Evolutionary conservation across 768 basidiomycete genomes (phyloP).

Genomic region (Kwoniella dendrophila): DNA sequence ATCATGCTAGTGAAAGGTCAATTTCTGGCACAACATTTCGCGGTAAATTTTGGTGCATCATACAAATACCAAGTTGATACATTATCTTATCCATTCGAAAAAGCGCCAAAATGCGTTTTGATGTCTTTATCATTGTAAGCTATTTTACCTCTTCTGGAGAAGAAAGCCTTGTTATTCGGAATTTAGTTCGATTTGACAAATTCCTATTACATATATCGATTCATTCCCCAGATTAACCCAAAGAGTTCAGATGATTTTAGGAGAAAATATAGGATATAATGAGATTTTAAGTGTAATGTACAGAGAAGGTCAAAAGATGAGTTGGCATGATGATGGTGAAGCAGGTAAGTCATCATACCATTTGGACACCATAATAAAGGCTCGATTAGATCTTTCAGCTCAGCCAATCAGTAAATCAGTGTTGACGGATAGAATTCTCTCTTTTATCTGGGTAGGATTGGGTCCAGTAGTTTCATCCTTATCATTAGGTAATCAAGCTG

Average conservation of each 20-base stretch:
- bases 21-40: slow-evolving; percentile 47
- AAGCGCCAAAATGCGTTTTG: slow-evolving; percentile 29
- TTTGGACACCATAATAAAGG: neutral
- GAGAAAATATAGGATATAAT: slow-evolving; percentile 41
- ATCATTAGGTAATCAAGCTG: slow-evolving; percentile 48
- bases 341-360: slow-evolving; percentile 27
- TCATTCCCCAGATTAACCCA: slow-evolving; percentile 22
- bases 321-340: slow-evolving; percentile 56
- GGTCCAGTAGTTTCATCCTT: slow-evolving; percentile 50
- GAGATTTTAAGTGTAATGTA: slow-evolving; percentile 49
- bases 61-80: slow-evolving; percentile 51
- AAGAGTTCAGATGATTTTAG: slow-evolving; percentile 11
- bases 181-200: too few relatives aligned
- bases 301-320: slow-evolving; percentile 47
- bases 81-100: slow-evolving; percentile 38
- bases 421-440: too few relatives aligned
- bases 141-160: neutral
- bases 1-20: slow-evolving; percentile 29
- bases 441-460: slow-evolving; percentile 33
- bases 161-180: too few relatives aligned
- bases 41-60: slow-evolving; percentile 36
- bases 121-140: slow-evolving; percentile 29
- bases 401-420: too few relatives aligned
- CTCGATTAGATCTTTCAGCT: too few relatives aligned
- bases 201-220: too few relatives aligned